Evolutionary conservation across 2,329 filamentous ascomycete genomes (phyloP).

Genomic region (Ceratocystiopsis brevicomis): DNA sequence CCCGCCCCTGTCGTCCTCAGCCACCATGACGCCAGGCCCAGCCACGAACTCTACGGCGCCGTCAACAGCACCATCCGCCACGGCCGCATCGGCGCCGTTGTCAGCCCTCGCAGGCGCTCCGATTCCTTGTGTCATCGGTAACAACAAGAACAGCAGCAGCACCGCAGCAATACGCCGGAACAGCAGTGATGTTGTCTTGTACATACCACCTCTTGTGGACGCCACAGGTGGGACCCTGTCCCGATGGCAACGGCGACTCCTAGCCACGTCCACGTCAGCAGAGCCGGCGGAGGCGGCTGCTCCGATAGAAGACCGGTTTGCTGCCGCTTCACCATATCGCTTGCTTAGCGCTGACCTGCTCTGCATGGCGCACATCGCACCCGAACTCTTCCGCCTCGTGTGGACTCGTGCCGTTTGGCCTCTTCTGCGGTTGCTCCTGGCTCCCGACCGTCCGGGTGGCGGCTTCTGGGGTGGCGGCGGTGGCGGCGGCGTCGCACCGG

Average conservation of each 20-base stretch:
- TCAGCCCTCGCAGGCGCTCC: too few species aligned
- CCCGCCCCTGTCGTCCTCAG: not conserved
- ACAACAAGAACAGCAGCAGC: not conserved
- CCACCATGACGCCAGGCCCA: not conserved
- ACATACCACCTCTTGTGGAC: slow-evolving; percentile 19
- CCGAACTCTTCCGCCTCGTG: not conserved
- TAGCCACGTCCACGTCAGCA: slow-evolving; percentile 5
- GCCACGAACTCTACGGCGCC: not conserved
- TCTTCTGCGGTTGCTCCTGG: not conserved
- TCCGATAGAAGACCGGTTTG: not conserved
- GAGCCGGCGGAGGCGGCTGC: slow-evolving; percentile 7
- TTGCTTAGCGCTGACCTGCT: slow-evolving; percentile 3
- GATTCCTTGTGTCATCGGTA: not conserved
- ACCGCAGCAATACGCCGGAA: slow-evolving; percentile 1
- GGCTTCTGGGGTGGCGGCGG: not conserved
- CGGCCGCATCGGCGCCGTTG: not conserved
- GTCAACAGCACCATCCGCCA: not conserved
- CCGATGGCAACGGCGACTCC: slow-evolving; percentile 10
- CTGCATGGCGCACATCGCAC: not conserved
- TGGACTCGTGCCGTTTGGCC: not conserved
- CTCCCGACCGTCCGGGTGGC: too few species aligned
- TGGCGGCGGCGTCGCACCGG: not conserved
- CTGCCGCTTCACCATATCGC: not conserved
- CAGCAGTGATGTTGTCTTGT: slow-evolving; percentile 11
- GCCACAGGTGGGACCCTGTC: slow-evolving; percentile 15